Base-by-base conservation (phyloP, 371 early-diverging fungal genomes). In the Mortierella sp. region DNA sequence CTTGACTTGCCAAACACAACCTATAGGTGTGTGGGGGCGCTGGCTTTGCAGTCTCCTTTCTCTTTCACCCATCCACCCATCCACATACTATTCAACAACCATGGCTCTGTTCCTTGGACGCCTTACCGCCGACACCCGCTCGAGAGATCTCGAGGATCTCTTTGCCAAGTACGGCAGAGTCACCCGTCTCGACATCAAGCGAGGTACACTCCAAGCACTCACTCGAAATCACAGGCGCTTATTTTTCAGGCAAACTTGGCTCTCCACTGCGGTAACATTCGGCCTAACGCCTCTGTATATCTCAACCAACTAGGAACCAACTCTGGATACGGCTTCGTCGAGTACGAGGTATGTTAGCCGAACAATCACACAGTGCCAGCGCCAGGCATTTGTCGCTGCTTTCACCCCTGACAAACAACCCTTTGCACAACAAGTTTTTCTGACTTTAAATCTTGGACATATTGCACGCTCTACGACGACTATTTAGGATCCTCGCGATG, bases 131-230 rank as follows among this genome's bases (percentile, higher is more conserved):
- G 90, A 93, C 80, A 91, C 91, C 71, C 88, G 90, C 73, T 90
- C 93, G 40, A 90, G 93, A 82, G 95, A 95, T 79, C 89, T 95
- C 69, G 94, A 95, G 87, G 90, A 91, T 74, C 89, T 93, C 73
- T 95, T 95, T 83, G 87, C 90, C 84, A 93, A 94, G 75, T 95
- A 93, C 79, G 95, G 95, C 74, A 90, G 93, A 80, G 93, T 95
- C 86, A 91, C 91, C 80, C 92, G 94, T 82, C 90, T 93, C 78
- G 95, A 93, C 88, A 86, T 95, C 55, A 91, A 94, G 88, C 88
- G 90, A 88, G 89, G 89, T 91, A 84, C 19, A 2, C 50, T n/a
- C n/a, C 69, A 9, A 2, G 5, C 72, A 28, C 24, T 78, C 76
- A 13, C 16, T 31, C 37, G 44, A 4, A 5, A 46, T 46, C 13